Evolutionary conservation across 345 rosid species (phyloP).

Genomic region (Hirschfeldia incana): DNA sequence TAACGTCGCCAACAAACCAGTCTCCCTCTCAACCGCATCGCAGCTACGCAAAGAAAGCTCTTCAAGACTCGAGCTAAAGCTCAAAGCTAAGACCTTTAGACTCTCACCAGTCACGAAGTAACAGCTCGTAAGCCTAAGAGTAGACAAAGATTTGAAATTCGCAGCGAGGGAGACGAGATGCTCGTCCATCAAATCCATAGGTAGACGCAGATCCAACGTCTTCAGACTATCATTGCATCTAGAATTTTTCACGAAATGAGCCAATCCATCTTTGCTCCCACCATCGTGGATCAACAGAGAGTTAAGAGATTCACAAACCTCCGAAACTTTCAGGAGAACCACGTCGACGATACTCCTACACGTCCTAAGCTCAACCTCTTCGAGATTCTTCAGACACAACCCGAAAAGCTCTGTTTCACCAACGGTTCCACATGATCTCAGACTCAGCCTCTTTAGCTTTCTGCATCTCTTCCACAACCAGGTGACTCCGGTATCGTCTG

Average conservation of each 20-base stretch:
- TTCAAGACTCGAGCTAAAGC: slow-evolving; percentile 52
- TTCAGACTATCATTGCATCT: slow-evolving; percentile 45
- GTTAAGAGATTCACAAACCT: slow-evolving; percentile 51
- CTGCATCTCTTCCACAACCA: slow-evolving; percentile 73
- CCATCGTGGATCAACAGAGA: slow-evolving; percentile 84
- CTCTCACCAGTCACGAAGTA: slow-evolving; percentile 80
- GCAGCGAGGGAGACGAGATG: slow-evolving; percentile 63
- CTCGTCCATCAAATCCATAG: slow-evolving; percentile 71
- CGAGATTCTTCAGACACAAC: slow-evolving; percentile 46
- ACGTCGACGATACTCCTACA: slow-evolving; percentile 66
- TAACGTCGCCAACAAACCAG: slow-evolving; percentile 70
- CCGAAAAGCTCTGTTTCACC: slow-evolving; percentile 65
- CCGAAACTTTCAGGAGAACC: slow-evolving; percentile 59
- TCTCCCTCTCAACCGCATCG: slow-evolving; percentile 69
- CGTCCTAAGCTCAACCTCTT: slow-evolving; percentile 68
- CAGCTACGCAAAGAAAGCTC: slow-evolving; percentile 71
- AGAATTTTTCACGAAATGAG: slow-evolving; percentile 58
- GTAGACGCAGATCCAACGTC: slow-evolving; percentile 72
- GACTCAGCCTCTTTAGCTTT: slow-evolving; percentile 57
- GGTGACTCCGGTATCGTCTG: slow-evolving; percentile 55
- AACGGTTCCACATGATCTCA: slow-evolving; percentile 67
- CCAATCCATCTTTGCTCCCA: slow-evolving; percentile 69
- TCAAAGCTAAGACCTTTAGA: slow-evolving; percentile 55
- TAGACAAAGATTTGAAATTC: slow-evolving; percentile 49
- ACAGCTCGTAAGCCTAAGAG: slow-evolving; percentile 71